Conservation (phyloP, 2,329 filamentous ascomycete genomes). For the Aspergillus quadricinctus region DNA sequence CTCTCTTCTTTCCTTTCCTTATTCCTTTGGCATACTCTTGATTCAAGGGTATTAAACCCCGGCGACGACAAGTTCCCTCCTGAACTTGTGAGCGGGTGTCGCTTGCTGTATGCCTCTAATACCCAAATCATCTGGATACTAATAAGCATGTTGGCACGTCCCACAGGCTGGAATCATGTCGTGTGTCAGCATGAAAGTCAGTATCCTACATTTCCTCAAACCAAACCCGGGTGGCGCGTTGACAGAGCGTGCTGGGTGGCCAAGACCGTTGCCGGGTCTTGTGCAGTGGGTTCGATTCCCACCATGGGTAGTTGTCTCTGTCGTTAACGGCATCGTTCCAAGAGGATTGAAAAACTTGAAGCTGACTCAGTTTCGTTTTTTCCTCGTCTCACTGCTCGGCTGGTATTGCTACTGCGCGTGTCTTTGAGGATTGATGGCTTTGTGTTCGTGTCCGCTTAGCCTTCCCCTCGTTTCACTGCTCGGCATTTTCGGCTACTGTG, state of each 20-base stretch:
- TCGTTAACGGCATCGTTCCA: neutral
- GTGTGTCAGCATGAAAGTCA: constrained; percentile 9
- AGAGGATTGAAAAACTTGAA: neutral
- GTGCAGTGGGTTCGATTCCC: neutral
- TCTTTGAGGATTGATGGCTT: neutral
- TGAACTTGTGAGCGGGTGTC: constrained; percentile 8
- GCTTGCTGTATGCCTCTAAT: constrained; percentile 17
- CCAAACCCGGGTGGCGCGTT: constrained; percentile 8
- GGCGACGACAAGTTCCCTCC: constrained; percentile 11
- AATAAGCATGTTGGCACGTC: constrained; percentile 7
- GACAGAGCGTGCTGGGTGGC: constrained; percentile 2
- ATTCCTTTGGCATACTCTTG: neutral
- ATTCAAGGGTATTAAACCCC: constrained; percentile 11
- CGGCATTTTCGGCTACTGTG: neutral
- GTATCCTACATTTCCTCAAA: constrained; percentile 8
- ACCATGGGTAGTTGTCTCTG: neutral
- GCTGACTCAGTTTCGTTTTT: neutral
- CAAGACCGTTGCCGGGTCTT: neutral
- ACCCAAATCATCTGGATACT: constrained; percentile 11
- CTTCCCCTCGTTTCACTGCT: neutral
- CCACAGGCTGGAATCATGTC: neutral
- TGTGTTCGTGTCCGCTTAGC: neutral
- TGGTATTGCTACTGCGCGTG: no score
- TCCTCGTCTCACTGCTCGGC: neutral
- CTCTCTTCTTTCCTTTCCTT: neutral